phyloP scores from a whole-genome alignment of 345 rosid species.

The Cardamine occulta region DNA sequence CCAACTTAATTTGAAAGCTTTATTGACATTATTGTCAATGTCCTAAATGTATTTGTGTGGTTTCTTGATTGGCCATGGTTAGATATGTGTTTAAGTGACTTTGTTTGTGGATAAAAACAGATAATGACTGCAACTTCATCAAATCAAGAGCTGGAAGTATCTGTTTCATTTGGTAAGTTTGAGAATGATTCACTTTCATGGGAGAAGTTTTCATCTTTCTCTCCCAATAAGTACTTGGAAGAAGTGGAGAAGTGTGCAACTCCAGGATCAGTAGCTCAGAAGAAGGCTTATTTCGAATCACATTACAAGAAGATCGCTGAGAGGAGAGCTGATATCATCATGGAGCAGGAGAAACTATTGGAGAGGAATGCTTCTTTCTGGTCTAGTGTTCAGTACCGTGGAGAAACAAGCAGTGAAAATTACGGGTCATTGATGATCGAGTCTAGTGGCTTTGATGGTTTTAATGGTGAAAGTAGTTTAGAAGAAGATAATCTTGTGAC shows the following conservation, averaged over 20 bases:
- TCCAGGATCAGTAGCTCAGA: constrained; percentile 94
- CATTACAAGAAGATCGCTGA: constrained; percentile 92
- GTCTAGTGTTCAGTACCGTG: constrained; percentile 15
- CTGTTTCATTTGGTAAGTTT: constrained; percentile 88
- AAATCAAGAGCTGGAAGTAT: constrained; percentile 60
- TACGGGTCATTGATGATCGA: constrained; percentile 26
- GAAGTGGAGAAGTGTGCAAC: constrained; percentile 95
- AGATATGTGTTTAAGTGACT: not conserved
- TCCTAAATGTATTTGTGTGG: not conserved
- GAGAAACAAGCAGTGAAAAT: constrained; percentile 19
- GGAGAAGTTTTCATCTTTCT: constrained; percentile 88
- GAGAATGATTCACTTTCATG: constrained; percentile 87
- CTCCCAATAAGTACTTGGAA: constrained; percentile 91
- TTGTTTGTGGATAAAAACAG: constrained; percentile 40
- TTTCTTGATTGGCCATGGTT: constrained; percentile 29
- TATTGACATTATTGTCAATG: constrained; percentile 23
- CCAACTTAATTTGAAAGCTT: not conserved
- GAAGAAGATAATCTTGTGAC: constrained; percentile 42
- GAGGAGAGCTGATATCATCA: constrained; percentile 62
- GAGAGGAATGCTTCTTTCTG: constrained; percentile 43
- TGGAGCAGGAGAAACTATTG: constrained; percentile 59
- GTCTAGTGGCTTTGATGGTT: constrained; percentile 28
- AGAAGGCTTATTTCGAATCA: constrained; percentile 95
- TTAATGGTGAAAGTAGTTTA: constrained; percentile 36
- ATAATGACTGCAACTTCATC: constrained; percentile 54